These are phyloP conservation scores for Candida ulmi DNA, from an alignment of 805 yeast genomes.

Conservation along the genomic window DNA sequence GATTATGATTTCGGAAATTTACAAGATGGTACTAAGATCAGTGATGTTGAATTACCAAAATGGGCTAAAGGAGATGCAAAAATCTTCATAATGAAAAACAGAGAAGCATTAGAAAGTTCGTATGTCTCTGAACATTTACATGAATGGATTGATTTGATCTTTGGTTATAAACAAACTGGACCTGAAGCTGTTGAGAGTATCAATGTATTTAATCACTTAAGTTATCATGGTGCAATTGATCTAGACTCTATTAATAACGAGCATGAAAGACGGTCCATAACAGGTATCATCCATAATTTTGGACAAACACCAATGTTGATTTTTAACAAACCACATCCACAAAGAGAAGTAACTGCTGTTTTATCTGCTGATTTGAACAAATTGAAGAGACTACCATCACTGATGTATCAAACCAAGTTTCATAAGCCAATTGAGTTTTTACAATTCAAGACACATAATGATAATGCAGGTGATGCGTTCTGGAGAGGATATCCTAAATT, in stretches of 20 bases:
- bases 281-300: constrained; percentile 84
- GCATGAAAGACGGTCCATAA: constrained; percentile 66
- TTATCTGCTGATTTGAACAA: constrained; percentile 30
- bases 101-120: constrained; percentile 80
- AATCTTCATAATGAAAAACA: constrained; percentile 64
- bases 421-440: constrained; percentile 36
- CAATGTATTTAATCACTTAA: constrained; percentile 78
- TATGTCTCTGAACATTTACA: constrained; percentile 73
- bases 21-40: constrained; percentile 52
- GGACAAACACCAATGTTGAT: constrained; percentile 85
- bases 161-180: constrained; percentile 79
- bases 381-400: constrained; percentile 29
- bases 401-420: constrained; percentile 38
- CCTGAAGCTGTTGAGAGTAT: constrained; percentile 56
- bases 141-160: constrained; percentile 80
- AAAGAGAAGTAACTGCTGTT: constrained; percentile 32
- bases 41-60: constrained; percentile 67
- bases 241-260: constrained; percentile 70
- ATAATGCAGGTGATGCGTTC: constrained; percentile 24
- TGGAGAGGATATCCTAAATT: constrained; percentile 49
- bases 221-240: constrained; percentile 81
- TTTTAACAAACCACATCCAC: constrained; percentile 63
- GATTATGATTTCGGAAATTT: constrained; percentile 63
- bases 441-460: constrained; percentile 36
- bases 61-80: constrained; percentile 82